Evolutionary conservation across 768 basidiomycete genomes (phyloP).

Genomic region (Scleroderma bovista): DNA sequence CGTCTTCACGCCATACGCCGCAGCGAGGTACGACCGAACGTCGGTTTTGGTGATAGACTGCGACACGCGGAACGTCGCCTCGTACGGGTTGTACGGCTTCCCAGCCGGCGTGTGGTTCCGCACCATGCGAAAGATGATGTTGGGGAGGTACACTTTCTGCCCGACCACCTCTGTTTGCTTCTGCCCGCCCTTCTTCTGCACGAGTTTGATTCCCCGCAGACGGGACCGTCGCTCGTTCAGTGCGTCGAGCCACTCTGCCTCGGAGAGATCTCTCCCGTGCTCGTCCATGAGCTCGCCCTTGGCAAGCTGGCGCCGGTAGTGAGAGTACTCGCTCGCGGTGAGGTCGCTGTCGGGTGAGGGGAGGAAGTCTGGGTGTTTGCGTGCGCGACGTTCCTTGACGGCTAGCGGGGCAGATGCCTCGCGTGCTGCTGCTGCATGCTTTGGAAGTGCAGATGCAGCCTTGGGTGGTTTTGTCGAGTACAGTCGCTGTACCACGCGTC

Average conservation of each 20-base stretch:
- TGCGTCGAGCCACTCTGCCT: conserved; percentile 53
- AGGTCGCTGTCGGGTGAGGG: conserved; percentile 43
- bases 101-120: conserved; percentile 75
- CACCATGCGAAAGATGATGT: conserved; percentile 75
- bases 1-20: conserved; percentile 83
- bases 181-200: conserved; percentile 33
- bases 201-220: conserved; percentile 56
- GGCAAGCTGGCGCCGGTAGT: conserved; percentile 54
- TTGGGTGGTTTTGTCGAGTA: conserved; percentile 37
- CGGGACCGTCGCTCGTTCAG: conserved; percentile 57
- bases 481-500: conserved; percentile 32
- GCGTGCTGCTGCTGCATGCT: conserved; percentile 43
- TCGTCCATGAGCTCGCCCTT: conserved; percentile 41
- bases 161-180: conserved; percentile 58
- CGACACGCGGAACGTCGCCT: conserved; percentile 92
- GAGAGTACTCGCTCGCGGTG: conserved; percentile 58
- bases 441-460: conserved; percentile 55
- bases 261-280: conserved; percentile 36
- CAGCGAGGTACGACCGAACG: conserved; percentile 75
- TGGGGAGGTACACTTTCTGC: conserved; percentile 84
- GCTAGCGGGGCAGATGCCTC: conserved; percentile 70
- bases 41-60: conserved; percentile 89
- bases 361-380: conserved; percentile 39
- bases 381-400: conserved; percentile 60
- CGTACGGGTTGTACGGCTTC: conserved; percentile 87